Conservation (phyloP, 139 green algal genomes). For the Closterium sp. region DNA sequence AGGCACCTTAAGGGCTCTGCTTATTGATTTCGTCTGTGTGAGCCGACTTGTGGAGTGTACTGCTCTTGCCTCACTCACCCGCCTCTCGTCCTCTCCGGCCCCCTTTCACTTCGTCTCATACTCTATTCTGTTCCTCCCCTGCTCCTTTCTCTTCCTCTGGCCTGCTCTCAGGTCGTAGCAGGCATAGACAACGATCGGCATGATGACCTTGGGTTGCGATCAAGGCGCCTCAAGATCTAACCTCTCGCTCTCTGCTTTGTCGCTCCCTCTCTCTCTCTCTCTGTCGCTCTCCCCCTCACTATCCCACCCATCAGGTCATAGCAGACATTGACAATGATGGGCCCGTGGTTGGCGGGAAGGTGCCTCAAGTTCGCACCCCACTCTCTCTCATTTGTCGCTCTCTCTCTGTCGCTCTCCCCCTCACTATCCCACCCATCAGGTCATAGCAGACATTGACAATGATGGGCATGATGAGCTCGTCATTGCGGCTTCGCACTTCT, state of each 20-base stretch:
- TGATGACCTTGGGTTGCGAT: no score
- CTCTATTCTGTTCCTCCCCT: neutral
- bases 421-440: slow-evolving; percentile 22
- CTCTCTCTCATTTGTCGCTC: slow-evolving; percentile 15
- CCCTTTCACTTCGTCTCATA: no score
- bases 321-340: slow-evolving; percentile 92
- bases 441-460: slow-evolving; percentile 87
- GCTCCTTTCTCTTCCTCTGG: neutral
- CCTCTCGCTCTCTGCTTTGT: neutral
- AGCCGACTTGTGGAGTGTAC: no score
- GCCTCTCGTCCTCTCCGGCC: no score
- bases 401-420: neutral
- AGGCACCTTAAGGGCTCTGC: no score
- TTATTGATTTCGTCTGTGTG: no score
- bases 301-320: slow-evolving; percentile 56
- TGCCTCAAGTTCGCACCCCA: neutral
- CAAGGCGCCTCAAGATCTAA: no score
- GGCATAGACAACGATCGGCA: no score
- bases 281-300: neutral
- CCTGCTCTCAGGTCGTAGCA: no score
- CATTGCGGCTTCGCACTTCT: slow-evolving; percentile 86
- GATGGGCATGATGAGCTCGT: slow-evolving; percentile 91
- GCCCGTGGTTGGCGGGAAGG: neutral
- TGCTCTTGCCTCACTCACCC: no score
- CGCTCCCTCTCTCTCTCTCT: neutral